A percentile compares a stretch with the other conserved stretches of the same genome.
phyloP scores from a whole-genome alignment of 1,139 yeast genomes.

The Diutina ranongensis region DNA sequence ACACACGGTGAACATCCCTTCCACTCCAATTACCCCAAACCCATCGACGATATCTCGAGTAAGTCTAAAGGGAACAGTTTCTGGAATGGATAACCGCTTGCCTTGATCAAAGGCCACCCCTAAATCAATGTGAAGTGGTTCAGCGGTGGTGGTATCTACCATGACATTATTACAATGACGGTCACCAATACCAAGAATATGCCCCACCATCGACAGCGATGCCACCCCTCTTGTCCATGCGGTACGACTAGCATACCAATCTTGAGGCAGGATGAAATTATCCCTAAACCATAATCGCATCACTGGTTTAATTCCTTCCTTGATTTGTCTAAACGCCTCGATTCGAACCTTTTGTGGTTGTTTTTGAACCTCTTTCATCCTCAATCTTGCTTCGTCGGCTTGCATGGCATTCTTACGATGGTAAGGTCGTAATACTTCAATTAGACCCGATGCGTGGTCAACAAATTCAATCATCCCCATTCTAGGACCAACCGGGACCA shows the following conservation, averaged over 20 bases:
- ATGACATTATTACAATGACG: constrained; percentile 86
- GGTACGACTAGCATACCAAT: constrained; percentile 61
- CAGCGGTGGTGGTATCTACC: constrained; percentile 70
- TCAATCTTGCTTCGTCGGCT: constrained; percentile 47
- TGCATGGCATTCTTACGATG: constrained; percentile 41
- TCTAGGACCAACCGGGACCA: constrained; percentile 78
- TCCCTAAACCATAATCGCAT: constrained; percentile 61
- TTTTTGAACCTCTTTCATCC: constrained; percentile 50
- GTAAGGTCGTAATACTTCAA: constrained; percentile 52
- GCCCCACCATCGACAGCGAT: constrained; percentile 75
- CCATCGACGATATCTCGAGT: constrained; percentile 91
- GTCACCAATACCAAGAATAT: constrained; percentile 86
- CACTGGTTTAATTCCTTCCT: constrained; percentile 49
- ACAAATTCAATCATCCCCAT: constrained; percentile 92
- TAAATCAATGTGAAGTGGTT: constrained; percentile 89
- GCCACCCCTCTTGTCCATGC: constrained; percentile 75
- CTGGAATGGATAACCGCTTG: constrained; percentile 72
- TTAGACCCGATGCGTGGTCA: constrained; percentile 58
- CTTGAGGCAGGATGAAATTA: constrained; percentile 49
- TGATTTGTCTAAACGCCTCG: constrained; percentile 38
- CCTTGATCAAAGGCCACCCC: constrained; percentile 98
- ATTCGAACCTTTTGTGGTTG: constrained; percentile 35
- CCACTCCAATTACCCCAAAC: constrained; percentile 72
- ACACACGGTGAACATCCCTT: constrained; percentile 62
- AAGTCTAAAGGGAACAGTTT: constrained; percentile 83